Base-by-base conservation (phyloP, 495 filamentous ascomycete genomes). In the Hypoxylon trugodes region DNA sequence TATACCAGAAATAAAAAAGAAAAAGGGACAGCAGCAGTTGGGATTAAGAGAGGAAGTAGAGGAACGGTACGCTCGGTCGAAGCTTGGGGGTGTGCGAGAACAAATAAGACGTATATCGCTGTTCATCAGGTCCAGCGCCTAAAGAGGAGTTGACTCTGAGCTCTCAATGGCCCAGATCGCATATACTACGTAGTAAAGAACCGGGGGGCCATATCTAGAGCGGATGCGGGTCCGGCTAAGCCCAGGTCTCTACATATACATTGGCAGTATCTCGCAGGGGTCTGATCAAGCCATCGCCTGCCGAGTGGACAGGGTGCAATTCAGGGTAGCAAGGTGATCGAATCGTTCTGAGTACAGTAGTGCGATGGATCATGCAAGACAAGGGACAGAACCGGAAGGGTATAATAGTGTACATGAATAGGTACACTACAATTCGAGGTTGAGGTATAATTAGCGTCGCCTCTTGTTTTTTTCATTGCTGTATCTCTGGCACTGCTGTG, bases 201-300 rank as follows among this genome's bases (percentile, higher is more conserved):
- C 64, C 59, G 60, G 63, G 69, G 61, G 70, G 70, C 60, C 70
- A 73, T 73, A 73, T 73, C 70, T 64, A 69, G 68, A 66, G 70
- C 70, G 70, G 70, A 70, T 73, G 66, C 68, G 68, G 64, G 70
- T 64, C 70, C 70, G 70, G 70, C 68, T 70, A 73, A 70, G 70
- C 68, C 69, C 58, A 70, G 67, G 65, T 66, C 49, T 71, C 26
- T 26, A 41, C 52, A 65, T 54, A 59, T 67, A 62, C 64, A 67
- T 58, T 67, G 64, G 64, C 64, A 67, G 65, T 56, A 70, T 69
- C 68, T 61, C 68, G 62, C 70, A 73, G 61, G 70, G 70, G 68
- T 68, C 65, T 60, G 59, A 68, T 68, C 69, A 68, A n/a, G 60
- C 70, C 70, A 73, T 69, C 59, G 58, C 68, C 56, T 70, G 64